Conservation (phyloP, 495 filamentous ascomycete species). For the Alectoria sarmentosa region DNA sequence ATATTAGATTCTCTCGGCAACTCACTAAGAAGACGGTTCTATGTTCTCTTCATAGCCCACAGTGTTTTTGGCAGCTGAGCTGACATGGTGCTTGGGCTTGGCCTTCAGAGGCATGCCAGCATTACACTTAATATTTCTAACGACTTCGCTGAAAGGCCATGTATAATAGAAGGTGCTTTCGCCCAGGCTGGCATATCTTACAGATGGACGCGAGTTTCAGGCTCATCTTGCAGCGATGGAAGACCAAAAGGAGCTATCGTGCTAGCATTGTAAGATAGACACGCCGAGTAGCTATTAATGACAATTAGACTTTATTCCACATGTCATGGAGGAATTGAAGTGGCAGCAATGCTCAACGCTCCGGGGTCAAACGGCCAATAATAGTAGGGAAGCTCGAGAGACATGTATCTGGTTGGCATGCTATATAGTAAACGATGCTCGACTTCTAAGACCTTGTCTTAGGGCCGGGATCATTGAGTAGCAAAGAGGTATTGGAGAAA, state of each 20-base stretch:
- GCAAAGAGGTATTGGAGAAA: neutral
- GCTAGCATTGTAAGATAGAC: slow-evolving; percentile 16
- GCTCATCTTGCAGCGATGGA: slow-evolving; percentile 8
- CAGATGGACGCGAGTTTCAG: slow-evolving; percentile 7
- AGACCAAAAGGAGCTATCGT: slow-evolving; percentile 3
- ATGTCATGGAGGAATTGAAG: neutral
- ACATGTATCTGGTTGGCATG: neutral
- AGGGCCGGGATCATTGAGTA: neutral
- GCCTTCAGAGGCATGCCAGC: slow-evolving; percentile 6
- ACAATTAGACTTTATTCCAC: slow-evolving; percentile 10
- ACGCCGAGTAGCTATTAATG: slow-evolving; percentile 9
- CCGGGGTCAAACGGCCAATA: neutral
- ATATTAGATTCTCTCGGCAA: neutral
- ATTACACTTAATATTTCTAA: slow-evolving; percentile 13
- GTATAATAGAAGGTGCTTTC: slow-evolving; percentile 13
- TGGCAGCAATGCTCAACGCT: neutral
- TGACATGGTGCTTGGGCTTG: slow-evolving; percentile 6
- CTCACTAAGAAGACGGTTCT: neutral
- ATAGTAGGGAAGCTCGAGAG: neutral
- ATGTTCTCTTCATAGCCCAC: slow-evolving; percentile 3
- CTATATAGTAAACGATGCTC: neutral
- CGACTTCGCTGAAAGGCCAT: slow-evolving; percentile 14
- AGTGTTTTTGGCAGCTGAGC: slow-evolving; percentile 15
- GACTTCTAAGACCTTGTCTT: neutral
- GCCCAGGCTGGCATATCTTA: slow-evolving; percentile 13